A percentile compares a stretch with the other conserved stretches of the same genome.
These are phyloP conservation scores for Zancudomyces culisetae DNA, from an alignment of 371 early-diverging fungal species.

Conservation along the genomic window DNA sequence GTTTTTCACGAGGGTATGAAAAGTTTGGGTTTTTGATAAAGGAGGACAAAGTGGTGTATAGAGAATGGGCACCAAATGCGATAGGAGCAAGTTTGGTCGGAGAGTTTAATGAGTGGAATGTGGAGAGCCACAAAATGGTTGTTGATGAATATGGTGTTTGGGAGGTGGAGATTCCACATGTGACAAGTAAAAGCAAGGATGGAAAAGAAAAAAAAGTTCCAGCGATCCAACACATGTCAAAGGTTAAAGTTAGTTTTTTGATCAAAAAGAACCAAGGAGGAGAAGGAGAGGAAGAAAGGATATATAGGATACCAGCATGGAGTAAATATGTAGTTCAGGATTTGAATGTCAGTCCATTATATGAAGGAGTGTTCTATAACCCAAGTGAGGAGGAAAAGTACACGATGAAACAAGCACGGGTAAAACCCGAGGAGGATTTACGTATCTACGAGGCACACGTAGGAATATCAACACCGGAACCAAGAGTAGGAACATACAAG, in stretches of 20 bases:
- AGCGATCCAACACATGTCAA: slow-evolving; percentile 65
- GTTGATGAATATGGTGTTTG: slow-evolving; percentile 62
- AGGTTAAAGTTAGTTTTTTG: slow-evolving; percentile 53
- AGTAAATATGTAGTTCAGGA: slow-evolving; percentile 72
- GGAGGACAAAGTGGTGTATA: slow-evolving; percentile 47
- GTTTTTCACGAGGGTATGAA: slow-evolving; percentile 61
- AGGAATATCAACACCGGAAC: slow-evolving; percentile 77
- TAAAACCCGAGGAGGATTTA: slow-evolving; percentile 20
- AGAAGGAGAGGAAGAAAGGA: slow-evolving; percentile 65
- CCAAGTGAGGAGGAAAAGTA: slow-evolving; percentile 53
- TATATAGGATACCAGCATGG: slow-evolving; percentile 84
- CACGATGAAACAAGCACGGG: slow-evolving; percentile 31
- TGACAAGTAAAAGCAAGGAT: slow-evolving; percentile 21
- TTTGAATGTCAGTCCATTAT: slow-evolving; percentile 48
- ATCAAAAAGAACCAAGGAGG: slow-evolving; percentile 11
- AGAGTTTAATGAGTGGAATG: slow-evolving; percentile 84
- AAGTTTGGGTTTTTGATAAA: slow-evolving; percentile 42
- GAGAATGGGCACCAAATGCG: slow-evolving; percentile 90
- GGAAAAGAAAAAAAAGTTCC: slow-evolving; percentile 26
- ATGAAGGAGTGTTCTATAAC: slow-evolving; percentile 87
- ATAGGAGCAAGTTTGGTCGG: slow-evolving; percentile 62
- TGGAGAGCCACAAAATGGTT: slow-evolving; percentile 49
- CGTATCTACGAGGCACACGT: slow-evolving; percentile 92
- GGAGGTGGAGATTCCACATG: slow-evolving; percentile 36
- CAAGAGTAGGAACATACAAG: slow-evolving; percentile 56